Evolutionary conservation across 2,329 filamentous ascomycete genomes (phyloP).

Genomic region (Pseudocercospora musae): DNA sequence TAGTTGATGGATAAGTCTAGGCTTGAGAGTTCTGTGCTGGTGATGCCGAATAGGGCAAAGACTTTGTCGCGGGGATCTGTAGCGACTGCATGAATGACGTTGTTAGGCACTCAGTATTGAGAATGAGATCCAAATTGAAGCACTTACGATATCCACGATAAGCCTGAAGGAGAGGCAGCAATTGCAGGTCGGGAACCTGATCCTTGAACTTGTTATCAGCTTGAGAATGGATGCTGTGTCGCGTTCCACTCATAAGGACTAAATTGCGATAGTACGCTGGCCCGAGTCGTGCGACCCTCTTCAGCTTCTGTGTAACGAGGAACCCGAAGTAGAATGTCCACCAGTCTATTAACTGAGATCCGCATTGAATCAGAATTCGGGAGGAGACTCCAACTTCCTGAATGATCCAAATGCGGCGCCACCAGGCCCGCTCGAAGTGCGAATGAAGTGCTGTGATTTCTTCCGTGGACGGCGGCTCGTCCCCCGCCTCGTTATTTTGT

Average conservation of each 20-base stretch:
- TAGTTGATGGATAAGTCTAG: not conserved
- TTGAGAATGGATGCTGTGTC: not conserved
- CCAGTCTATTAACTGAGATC: conserved; percentile 6
- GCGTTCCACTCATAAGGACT: conserved; percentile 1
- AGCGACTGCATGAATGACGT: not conserved
- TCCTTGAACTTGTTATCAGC: not conserved
- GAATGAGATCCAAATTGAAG: not conserved
- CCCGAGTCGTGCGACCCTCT: not conserved
- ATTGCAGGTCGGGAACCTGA: not conserved
- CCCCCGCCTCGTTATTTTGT: not conserved
- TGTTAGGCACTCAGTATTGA: not conserved
- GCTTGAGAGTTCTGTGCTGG: not conserved
- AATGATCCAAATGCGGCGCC: conserved; percentile 6
- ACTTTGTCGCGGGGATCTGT: conserved; percentile 11
- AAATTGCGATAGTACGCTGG: conserved; percentile 7
- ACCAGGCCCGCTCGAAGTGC: conserved; percentile 5
- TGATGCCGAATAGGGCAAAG: conserved; percentile 8
- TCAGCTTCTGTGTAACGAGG: conserved; percentile 7
- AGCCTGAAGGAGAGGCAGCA: not conserved
- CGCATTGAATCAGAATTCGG: not conserved
- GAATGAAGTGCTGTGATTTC: conserved; percentile 1
- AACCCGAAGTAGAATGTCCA: conserved; percentile 9
- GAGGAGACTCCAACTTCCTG: conserved; percentile 7
- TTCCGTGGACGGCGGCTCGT: not conserved
- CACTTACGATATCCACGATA: conserved; percentile 3